A percentile compares a stretch with the other conserved stretches of the same genome.
phyloP scores from a whole-genome alignment of 1,284 basidiomycete genomes.

The Rhodofomes roseus region DNA sequence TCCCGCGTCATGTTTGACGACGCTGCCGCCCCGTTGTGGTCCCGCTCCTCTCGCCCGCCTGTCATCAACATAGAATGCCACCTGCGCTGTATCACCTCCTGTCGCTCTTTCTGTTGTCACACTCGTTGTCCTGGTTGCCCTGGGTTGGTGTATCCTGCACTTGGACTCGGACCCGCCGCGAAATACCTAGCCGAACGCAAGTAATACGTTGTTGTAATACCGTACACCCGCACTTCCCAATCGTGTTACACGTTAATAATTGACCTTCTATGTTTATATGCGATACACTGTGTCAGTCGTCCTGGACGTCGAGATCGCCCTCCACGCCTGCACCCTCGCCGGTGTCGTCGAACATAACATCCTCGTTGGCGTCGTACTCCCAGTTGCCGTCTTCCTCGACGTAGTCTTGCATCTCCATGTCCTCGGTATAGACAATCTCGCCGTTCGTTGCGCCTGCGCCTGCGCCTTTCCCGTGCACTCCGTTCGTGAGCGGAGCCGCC shows the following conservation, averaged over 20 bases:
- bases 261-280: not conserved
- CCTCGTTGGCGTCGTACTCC: conserved; percentile 37
- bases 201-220: conserved; percentile 1
- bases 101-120: conserved; percentile 12
- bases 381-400: conserved; percentile 31
- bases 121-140: conserved; percentile 11
- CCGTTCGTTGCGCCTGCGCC: not conserved
- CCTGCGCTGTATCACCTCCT: conserved; percentile 2
- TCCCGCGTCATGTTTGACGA: conserved; percentile 24
- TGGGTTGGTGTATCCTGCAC: not conserved
- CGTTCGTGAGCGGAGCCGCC: conserved; percentile 2
- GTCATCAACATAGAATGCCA: not conserved
- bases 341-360: conserved; percentile 57
- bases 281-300: conserved; percentile 35
- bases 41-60: not conserved
- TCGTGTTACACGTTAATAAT: not conserved
- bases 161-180: not conserved
- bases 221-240: not conserved
- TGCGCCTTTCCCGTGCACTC: not conserved
- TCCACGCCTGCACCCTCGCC: conserved; percentile 68
- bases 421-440: conserved; percentile 14
- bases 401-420: conserved; percentile 22
- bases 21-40: not conserved
- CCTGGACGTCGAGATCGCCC: conserved; percentile 71
- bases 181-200: not conserved